phyloP scores from a whole-genome alignment of 2,329 filamentous ascomycete species.

The Exophiala sideris region DNA sequence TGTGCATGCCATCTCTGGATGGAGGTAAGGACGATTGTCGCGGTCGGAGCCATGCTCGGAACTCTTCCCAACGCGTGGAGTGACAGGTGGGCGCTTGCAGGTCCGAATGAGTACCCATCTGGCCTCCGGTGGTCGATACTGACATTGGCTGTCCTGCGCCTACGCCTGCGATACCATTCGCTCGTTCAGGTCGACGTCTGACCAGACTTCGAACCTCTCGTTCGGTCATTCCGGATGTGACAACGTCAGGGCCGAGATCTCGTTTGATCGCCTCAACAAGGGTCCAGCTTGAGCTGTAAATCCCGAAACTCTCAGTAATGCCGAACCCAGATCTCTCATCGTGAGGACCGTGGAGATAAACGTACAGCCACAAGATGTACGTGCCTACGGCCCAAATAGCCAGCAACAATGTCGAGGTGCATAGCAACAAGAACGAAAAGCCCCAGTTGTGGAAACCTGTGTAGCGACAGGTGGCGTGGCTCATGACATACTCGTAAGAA shows the following conservation, averaged over 20 bases:
- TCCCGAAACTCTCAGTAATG: conserved; percentile 2
- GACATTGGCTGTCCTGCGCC: background rate
- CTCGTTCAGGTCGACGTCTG: conserved; percentile 3
- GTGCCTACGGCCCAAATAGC: conserved; percentile 33
- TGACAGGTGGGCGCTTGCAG: background rate
- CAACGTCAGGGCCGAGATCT: conserved; percentile 17
- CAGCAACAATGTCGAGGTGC: conserved; percentile 34
- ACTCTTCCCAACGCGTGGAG: conserved; percentile 1
- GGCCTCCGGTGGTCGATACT: background rate
- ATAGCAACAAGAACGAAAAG: conserved; percentile 36
- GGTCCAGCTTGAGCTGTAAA: conserved; percentile 28
- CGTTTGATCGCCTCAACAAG: conserved; percentile 19
- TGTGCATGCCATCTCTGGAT: background rate
- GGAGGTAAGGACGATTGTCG: background rate
- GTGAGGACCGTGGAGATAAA: conserved; percentile 28
- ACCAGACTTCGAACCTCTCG: conserved; percentile 13
- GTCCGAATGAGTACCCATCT: background rate
- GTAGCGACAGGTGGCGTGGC: conserved; percentile 16
- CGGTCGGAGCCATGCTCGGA: conserved; percentile 4
- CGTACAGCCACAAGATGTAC: conserved; percentile 37
- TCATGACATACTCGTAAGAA: conserved; percentile 13
- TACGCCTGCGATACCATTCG: conserved; percentile 1
- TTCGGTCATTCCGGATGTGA: conserved; percentile 12
- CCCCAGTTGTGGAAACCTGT: conserved; percentile 34
- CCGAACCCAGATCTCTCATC: conserved; percentile 1